Base-by-base conservation (phyloP, 129 eudicot species). In the Cynara cardunculus region DNA sequence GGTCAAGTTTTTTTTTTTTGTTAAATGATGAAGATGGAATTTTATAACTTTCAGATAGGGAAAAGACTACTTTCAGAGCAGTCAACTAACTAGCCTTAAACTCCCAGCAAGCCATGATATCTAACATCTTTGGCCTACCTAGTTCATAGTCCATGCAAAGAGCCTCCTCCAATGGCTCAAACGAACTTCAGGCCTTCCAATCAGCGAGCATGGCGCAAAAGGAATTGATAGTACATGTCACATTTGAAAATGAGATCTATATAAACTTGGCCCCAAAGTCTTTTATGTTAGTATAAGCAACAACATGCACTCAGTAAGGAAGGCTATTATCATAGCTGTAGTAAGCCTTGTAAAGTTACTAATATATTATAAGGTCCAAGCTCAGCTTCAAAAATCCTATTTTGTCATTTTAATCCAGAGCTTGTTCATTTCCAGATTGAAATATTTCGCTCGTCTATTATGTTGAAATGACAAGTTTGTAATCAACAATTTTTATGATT, bases 241-340 rank as follows among this genome's bases (percentile, higher is more conserved):
- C 25, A 27, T 18, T 27, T 25, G 66, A 31, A 74, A 74, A 27
- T 49, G 41, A 49, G 41, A 75, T 53, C 25, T 53, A 18, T n/a
- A 2, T 37, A 2, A 53, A 26, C 75, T 68, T 46, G 32, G 26
- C 25, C 18, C 22, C 75, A 30, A 30, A 41, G 56, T 21, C n/a
- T 79, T 78, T 78, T 16, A 12, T 28, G 56, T 53, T 79, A 32
- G 83, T 32, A 53, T 18, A 49, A 71, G 13, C 83, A 62, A 62
- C 69, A 78, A 28, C 64, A 30, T 80, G 10, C 30, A 69, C 39
- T 70, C 64, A 24, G 27, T 2, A 39, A 71, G 83, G 72, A 72
- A 56, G 71, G 22, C 71, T 31, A 18, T 79, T 30, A 27, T 70
- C 9, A 31, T 31, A 28, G 76, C 35, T 53, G n/a, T 78, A 79